Conservation (phyloP, 2,329 filamentous ascomycete species). For the Achaetomium macrosporum region DNA sequence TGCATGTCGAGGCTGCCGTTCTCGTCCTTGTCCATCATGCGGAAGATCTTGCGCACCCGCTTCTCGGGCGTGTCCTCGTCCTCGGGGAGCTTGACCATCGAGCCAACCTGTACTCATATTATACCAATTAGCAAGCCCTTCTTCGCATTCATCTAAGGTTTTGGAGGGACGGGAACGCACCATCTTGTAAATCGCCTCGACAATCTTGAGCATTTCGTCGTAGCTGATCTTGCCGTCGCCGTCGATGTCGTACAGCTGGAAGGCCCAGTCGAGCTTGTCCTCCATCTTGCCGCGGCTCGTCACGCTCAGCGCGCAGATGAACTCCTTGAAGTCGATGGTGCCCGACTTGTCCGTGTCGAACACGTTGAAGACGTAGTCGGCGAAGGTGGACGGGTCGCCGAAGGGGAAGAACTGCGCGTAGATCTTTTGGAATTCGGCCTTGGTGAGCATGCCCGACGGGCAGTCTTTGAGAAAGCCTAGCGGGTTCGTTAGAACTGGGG, state of each 20-base stretch:
- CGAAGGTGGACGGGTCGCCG: conserved; percentile 93
- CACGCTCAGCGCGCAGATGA: conserved; percentile 95
- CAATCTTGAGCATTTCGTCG: conserved; percentile 97
- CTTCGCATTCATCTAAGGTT: too few relatives aligned
- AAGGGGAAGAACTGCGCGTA: conserved; percentile 99
- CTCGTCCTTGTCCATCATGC: conserved; percentile 99
- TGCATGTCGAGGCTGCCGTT: conserved; percentile 95
- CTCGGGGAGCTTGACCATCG: conserved; percentile 97
- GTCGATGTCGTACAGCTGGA: conserved; percentile 98
- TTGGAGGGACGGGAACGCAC: conserved; percentile 41
- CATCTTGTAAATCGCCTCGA: conserved; percentile 99
- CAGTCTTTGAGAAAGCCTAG: conserved; percentile 97
- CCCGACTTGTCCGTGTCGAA: conserved; percentile 97
- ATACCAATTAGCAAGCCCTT: neutral
- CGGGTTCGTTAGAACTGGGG: neutral
- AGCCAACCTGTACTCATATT: conserved; percentile 64
- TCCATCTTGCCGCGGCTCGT: conserved; percentile 98
- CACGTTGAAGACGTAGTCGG: conserved; percentile 98
- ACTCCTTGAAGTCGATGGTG: conserved; percentile 98
- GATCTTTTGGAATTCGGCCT: conserved; percentile 99
- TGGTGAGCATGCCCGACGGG: conserved; percentile 91
- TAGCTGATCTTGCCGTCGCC: conserved; percentile 99
- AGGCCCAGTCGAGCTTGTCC: conserved; percentile 98
- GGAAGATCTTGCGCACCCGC: conserved; percentile 95
- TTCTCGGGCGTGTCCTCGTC: conserved; percentile 99